Percentiles rank a stretch among this genome's conserved stretches.
phyloP scores from a whole-genome alignment of 2,329 filamentous ascomycete species.

The Xylaria sp. region DNA sequence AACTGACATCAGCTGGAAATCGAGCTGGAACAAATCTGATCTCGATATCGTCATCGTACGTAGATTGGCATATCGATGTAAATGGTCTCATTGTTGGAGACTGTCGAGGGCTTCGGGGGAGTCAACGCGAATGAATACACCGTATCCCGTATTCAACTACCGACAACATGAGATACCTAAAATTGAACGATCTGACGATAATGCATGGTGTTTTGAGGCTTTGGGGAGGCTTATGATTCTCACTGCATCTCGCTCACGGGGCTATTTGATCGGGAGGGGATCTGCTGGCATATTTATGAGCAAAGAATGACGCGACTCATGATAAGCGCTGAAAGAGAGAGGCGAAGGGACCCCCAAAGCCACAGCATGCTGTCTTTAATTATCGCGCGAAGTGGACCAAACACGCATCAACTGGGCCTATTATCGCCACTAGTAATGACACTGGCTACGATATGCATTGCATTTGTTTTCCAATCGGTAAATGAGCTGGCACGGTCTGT shows the following conservation, averaged over 20 bases:
- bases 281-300: neutral
- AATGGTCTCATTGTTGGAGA: neutral
- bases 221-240: neutral
- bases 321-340: too few relatives aligned
- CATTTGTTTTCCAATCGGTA: too few relatives aligned
- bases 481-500: too few relatives aligned
- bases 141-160: too few relatives aligned
- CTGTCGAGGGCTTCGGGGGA: neutral
- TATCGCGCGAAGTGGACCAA: neutral
- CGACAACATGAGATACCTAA: neutral
- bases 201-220: neutral
- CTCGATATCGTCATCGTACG: neutral
- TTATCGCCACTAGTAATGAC: too few relatives aligned
- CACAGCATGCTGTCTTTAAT: neutral
- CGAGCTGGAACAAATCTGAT: neutral
- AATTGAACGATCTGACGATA: neutral
- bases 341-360: neutral
- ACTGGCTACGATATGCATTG: too few relatives aligned
- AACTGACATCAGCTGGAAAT: neutral
- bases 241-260: neutral
- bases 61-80: neutral
- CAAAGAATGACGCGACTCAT: neutral
- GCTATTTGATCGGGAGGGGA: neutral
- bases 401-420: neutral
- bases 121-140: too few relatives aligned